Conservation (phyloP, 2,329 filamentous ascomycete species). For the Drechslerella coelobrocha region DNA sequence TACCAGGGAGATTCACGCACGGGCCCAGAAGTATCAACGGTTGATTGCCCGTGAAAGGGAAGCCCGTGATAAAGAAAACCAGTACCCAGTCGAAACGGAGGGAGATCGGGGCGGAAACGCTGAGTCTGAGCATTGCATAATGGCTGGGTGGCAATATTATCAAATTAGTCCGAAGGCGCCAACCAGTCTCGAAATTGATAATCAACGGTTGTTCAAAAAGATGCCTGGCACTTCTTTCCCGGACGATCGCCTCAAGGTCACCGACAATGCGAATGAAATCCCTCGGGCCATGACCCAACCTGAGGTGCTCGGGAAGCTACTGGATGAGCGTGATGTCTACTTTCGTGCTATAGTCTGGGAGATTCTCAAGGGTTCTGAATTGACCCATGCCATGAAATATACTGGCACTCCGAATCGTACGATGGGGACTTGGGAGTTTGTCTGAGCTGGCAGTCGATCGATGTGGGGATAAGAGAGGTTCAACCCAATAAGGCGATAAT, state of each 20-base stretch:
- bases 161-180: background rate
- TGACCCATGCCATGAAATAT: constrained; percentile 14
- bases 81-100: background rate
- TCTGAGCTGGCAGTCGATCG: constrained; percentile 3
- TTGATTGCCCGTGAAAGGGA: background rate
- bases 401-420: constrained; percentile 29
- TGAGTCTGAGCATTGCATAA: background rate
- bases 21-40: background rate
- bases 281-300: constrained; percentile 24
- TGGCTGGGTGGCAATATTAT: background rate
- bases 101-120: background rate
- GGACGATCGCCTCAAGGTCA: constrained; percentile 18
- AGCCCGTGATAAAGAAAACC: constrained; percentile 20
- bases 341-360: constrained; percentile 45
- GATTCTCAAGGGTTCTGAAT: constrained; percentile 15
- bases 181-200: too few species aligned
- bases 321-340: constrained; percentile 41
- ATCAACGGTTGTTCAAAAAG: background rate
- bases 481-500: constrained; percentile 6
- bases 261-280: background rate
- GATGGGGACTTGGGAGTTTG: constrained; percentile 32
- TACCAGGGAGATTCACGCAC: background rate
- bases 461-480: background rate
- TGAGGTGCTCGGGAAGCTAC: constrained; percentile 32
- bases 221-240: constrained; percentile 5